These are phyloP conservation scores for Saccharomycopsis amapae DNA, from an alignment of 805 yeast species.

Conservation along the genomic window DNA sequence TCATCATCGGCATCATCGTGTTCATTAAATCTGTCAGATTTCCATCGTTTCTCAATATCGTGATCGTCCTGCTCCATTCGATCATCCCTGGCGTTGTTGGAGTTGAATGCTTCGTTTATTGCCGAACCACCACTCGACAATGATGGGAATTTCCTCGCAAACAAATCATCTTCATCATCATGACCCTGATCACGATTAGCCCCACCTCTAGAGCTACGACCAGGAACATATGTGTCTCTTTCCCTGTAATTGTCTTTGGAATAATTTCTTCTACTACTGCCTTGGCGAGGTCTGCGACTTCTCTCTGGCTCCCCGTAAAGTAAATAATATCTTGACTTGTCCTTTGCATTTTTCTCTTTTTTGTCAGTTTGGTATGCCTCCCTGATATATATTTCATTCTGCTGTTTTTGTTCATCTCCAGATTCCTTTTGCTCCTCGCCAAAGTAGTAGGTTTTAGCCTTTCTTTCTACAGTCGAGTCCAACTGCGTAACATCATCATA, in stretches of 20 bases:
- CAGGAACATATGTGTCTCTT: constrained; percentile 2
- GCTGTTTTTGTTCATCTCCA: constrained; percentile 17
- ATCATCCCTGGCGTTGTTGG: constrained; percentile 11
- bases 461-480: constrained; percentile 22
- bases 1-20: constrained; percentile 28
- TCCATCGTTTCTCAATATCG: constrained; percentile 10
- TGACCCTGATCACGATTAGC: constrained; percentile 11
- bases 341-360: constrained; percentile 50
- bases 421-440: constrained; percentile 19
- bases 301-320: constrained; percentile 64
- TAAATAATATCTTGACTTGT: constrained; percentile 55
- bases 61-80: constrained; percentile 12
- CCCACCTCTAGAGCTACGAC: background rate
- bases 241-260: constrained; percentile 5
- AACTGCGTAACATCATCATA: constrained; percentile 18
- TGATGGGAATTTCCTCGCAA: constrained; percentile 30
- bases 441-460: constrained; percentile 25
- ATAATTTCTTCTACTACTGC: constrained; percentile 17
- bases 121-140: constrained; percentile 23
- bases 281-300: constrained; percentile 23
- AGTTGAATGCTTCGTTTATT: background rate
- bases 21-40: constrained; percentile 14
- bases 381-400: constrained; percentile 36
- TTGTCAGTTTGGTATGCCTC: constrained; percentile 47
- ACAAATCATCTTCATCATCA: constrained; percentile 32